Percentiles rank a stretch among this genome's conserved stretches.
Conservation (phyloP, 441 rosid species). For the Arabidopsis lyrata region DNA sequence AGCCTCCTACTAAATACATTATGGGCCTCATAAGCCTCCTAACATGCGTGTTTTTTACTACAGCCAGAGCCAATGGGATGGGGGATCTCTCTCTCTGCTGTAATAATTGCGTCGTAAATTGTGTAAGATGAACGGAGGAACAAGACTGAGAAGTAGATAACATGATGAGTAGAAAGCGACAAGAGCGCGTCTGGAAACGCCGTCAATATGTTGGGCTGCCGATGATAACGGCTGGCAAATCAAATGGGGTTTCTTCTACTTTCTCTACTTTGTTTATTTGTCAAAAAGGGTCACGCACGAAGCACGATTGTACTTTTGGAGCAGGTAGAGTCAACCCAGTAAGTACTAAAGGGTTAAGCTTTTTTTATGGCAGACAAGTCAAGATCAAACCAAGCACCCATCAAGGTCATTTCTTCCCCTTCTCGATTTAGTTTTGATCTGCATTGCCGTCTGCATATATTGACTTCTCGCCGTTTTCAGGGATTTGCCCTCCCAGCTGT, state of each 20-base stretch:
- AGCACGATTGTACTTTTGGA: background rate
- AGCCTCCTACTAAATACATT: background rate
- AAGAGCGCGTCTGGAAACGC: conserved; percentile 9
- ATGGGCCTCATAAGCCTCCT: conserved; percentile 1
- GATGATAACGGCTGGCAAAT: background rate
- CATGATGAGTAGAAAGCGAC: conserved; percentile 11
- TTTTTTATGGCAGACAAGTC: conserved; percentile 40
- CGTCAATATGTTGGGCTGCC: conserved; percentile 2
- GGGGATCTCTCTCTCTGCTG: too few relatives aligned
- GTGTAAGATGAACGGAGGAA: too few relatives aligned
- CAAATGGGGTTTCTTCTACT: background rate
- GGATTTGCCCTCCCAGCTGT: background rate
- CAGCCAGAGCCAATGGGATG: too few relatives aligned
- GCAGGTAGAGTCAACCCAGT: conserved; percentile 39
- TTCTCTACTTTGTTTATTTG: background rate
- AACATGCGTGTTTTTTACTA: too few relatives aligned
- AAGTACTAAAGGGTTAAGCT: conserved; percentile 6
- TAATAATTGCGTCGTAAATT: too few relatives aligned
- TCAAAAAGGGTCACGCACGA: conserved; percentile 22
- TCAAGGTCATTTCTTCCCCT: conserved; percentile 27
- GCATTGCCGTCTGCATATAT: conserved; percentile 28
- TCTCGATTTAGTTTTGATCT: conserved; percentile 14
- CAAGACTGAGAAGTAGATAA: conserved; percentile 14
- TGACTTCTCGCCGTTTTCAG: conserved; percentile 43
- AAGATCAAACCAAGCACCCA: conserved; percentile 23